These are phyloP conservation scores for Akebia trifoliata DNA, from an alignment of 164 flowering plant species.

Conservation along the genomic window DNA sequence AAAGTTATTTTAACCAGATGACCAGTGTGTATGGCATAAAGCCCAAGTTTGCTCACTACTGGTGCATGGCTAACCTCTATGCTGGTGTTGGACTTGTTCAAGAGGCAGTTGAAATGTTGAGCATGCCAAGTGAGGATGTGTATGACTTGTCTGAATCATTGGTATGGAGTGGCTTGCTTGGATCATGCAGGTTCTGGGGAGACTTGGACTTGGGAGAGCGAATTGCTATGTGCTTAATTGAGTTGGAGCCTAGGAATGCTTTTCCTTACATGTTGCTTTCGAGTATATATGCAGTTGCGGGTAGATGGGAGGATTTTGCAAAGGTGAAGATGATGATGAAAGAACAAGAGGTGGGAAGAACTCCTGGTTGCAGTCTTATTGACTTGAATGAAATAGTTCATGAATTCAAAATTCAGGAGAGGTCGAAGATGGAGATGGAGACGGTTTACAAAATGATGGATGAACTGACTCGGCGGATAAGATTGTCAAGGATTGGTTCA, in stretches of 20 bases:
- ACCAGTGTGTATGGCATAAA: constrained; percentile 30
- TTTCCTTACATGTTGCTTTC: constrained; percentile 41
- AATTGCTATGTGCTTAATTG: constrained; percentile 47
- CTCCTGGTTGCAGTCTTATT: constrained; percentile 44
- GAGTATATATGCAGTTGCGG: constrained; percentile 58
- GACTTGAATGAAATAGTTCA: constrained; percentile 62
- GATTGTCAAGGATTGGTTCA: constrained; percentile 1
- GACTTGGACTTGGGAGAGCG: constrained; percentile 42
- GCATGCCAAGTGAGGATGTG: constrained; percentile 29
- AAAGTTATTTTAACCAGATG: constrained; percentile 47
- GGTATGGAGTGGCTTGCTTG: constrained; percentile 49
- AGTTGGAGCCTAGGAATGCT: constrained; percentile 45
- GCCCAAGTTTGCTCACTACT: constrained; percentile 71
- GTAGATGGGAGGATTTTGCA: constrained; percentile 60
- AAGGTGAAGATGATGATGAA: constrained; percentile 39
- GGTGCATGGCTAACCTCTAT: constrained; percentile 82
- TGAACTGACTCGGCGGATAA: constrained; percentile 20
- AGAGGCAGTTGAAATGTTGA: constrained; percentile 51
- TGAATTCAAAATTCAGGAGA: constrained; percentile 27
- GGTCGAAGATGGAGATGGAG: constrained; percentile 18
- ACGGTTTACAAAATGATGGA: constrained; percentile 23
- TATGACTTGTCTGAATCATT: constrained; percentile 32
- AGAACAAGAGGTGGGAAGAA: constrained; percentile 29
- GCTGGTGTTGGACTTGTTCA: constrained; percentile 39
- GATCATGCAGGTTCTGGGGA: constrained; percentile 48